Conservation (phyloP, 1,284 basidiomycete species). For the Kalmanozyma brasiliensis region DNA sequence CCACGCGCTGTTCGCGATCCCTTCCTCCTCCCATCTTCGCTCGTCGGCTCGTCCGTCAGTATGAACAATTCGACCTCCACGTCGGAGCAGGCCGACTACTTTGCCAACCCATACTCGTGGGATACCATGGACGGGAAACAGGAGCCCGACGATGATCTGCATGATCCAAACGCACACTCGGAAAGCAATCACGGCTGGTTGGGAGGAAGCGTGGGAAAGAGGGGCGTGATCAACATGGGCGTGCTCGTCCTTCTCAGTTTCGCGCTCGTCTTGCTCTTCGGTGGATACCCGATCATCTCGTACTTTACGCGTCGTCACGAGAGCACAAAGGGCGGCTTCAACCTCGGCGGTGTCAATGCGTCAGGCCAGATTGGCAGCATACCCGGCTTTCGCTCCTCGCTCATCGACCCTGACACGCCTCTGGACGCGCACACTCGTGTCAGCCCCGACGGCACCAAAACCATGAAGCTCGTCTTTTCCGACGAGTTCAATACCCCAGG, state of each 20-base stretch:
- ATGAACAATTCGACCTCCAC: constrained; percentile 10
- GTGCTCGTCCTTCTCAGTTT: constrained; percentile 69
- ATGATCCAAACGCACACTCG: constrained; percentile 30
- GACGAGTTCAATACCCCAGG: constrained; percentile 67
- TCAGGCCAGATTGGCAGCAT: constrained; percentile 56
- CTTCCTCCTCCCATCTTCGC: constrained; percentile 31
- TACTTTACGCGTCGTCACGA: constrained; percentile 31
- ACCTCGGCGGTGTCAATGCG: constrained; percentile 59
- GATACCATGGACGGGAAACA: constrained; percentile 55
- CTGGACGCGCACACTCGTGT: constrained; percentile 38
- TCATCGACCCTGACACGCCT: constrained; percentile 69
- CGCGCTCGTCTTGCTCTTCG: constrained; percentile 75
- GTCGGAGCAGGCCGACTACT: constrained; percentile 19
- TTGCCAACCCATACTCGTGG: constrained; percentile 52
- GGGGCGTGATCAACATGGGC: constrained; percentile 71
- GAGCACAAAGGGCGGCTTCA: constrained; percentile 50
- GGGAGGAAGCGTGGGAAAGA: constrained; percentile 17
- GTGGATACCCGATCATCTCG: constrained; percentile 79
- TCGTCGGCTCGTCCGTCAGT: constrained; percentile 24
- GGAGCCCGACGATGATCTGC: constrained; percentile 52
- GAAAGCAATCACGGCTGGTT: constrained; percentile 18
- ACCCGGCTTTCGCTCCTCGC: constrained; percentile 41
- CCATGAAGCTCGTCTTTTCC: constrained; percentile 65
- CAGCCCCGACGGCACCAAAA: constrained; percentile 70
- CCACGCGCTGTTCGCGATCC: constrained; percentile 37